Percentiles rank a stretch among this genome's conserved stretches.
phyloP scores from a whole-genome alignment of 2,329 filamentous ascomycete genomes.

The Trichothecium sympodiale region DNA sequence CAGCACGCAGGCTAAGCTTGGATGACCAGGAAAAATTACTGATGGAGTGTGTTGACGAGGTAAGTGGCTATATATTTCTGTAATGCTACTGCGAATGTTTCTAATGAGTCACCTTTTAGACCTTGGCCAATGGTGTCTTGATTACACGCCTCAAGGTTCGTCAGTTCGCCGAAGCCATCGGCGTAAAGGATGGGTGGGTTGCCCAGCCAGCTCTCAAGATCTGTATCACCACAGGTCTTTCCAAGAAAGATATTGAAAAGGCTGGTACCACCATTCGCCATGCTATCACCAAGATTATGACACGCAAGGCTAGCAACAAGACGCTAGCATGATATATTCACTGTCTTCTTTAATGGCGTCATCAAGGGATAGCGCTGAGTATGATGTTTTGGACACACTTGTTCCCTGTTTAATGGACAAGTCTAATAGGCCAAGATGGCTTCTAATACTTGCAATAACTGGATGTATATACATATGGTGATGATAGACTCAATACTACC shows the following conservation, averaged over 20 bases:
- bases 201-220: constrained; percentile 80
- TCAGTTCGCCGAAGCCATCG: constrained; percentile 52
- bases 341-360: no score
- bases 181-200: constrained; percentile 59
- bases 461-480: no score
- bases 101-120: constrained; percentile 34
- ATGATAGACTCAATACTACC: no score
- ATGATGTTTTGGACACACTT: no score
- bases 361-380: no score
- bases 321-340: constrained; percentile 3
- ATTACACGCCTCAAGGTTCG: constrained; percentile 78
- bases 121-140: constrained; percentile 76
- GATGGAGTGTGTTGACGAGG: constrained; percentile 93
- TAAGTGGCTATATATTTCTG: constrained; percentile 29
- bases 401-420: no score
- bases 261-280: constrained; percentile 79
- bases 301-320: constrained; percentile 41
- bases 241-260: constrained; percentile 93
- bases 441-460: no score
- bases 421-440: no score
- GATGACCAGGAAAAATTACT: constrained; percentile 77
- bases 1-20: constrained; percentile 52
- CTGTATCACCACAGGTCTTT: constrained; percentile 76
- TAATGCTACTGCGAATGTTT: neutral
- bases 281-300: constrained; percentile 88